Base-by-base conservation (phyloP, 2,329 filamentous ascomycete species). In the Cercospora sp. region DNA sequence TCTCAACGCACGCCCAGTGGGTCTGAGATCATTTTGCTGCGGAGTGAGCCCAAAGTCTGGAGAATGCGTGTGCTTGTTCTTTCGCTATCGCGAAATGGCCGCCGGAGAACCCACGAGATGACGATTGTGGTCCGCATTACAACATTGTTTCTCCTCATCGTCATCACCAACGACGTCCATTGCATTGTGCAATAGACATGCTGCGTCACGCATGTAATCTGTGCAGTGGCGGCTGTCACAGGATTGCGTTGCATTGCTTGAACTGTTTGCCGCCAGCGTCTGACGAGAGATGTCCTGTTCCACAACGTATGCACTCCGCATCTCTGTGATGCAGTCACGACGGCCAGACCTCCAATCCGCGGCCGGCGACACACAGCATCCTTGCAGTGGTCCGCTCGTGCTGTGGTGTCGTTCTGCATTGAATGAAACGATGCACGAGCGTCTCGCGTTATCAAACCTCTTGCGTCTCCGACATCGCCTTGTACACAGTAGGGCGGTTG, bases 271-370 rank as follows among this genome's bases (percentile, higher is more conserved):
- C 53, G 40, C 40, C 60, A 43, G 45, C 43, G 67, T 65, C 60
- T 66, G 43, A 67, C 58, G 21, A 61, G 40, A 60, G 63, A 63
- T 45, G 51, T 26, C 57, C 60, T 32, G 68, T 66, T 62, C 13
- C 66, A 70, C 69, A 30, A 65, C 65, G 28, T 30, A 69, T 71
- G 69, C 69, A 69, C 66, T 71, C 66, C 66, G 62, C 69, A 69
- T 26, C 62, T 60, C 51, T 67, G 55, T 65, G 55, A 64, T 58
- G 49, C 37, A 49, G 60, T 64, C 45, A 51, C 45, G 18, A 26
- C 45, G 69, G 62, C 64, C 55, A 67, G 66, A 65, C 49, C 61
- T 59, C 26, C 13, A 57, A 28, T 57, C 53, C 13, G n/a, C 53
- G 53, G 4, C 53, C 26, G 26, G 26, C 26, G 13, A 32, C 53